phyloP scores from a whole-genome alignment of 371 early-diverging fungal species.

The Mucor mucedo region DNA sequence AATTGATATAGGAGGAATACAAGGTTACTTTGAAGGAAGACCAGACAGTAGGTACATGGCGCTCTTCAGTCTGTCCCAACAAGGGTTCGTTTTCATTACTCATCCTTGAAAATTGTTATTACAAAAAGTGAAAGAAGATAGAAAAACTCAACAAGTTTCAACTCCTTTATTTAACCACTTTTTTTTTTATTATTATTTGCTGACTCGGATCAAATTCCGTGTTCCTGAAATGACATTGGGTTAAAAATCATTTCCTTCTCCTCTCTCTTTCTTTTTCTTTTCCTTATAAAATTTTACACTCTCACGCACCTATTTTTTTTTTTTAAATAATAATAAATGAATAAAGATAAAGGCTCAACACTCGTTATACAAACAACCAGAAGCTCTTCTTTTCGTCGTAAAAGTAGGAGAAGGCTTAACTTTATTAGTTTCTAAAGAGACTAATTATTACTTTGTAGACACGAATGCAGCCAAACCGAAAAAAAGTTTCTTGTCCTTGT shows the following conservation, averaged over 20 bases:
- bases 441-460: background rate
- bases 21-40: conserved; percentile 41
- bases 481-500: conserved; percentile 10
- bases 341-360: conserved; percentile 7
- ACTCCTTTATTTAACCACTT: conserved; percentile 1
- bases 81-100: conserved; percentile 33
- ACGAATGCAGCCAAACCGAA: conserved; percentile 1
- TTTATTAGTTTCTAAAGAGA: background rate
- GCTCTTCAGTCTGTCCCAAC: conserved; percentile 16
- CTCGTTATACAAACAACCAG: background rate
- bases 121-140: background rate
- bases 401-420: conserved; percentile 2
- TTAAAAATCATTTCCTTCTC: too few relatives aligned
- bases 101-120: conserved; percentile 3
- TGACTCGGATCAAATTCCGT: conserved; percentile 6
- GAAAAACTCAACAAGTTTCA: background rate
- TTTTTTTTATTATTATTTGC: background rate
- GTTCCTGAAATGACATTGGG: background rate
- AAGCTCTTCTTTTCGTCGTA: conserved; percentile 2
- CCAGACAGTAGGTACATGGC: conserved; percentile 27
- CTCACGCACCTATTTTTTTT: background rate
- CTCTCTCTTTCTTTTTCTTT: background rate
- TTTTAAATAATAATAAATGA: background rate
- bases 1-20: conserved; percentile 63
- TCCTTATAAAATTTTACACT: background rate